Evolutionary conservation across 1,284 basidiomycete species (phyloP).

Genomic region (Boletellus deceptivus): DNA sequence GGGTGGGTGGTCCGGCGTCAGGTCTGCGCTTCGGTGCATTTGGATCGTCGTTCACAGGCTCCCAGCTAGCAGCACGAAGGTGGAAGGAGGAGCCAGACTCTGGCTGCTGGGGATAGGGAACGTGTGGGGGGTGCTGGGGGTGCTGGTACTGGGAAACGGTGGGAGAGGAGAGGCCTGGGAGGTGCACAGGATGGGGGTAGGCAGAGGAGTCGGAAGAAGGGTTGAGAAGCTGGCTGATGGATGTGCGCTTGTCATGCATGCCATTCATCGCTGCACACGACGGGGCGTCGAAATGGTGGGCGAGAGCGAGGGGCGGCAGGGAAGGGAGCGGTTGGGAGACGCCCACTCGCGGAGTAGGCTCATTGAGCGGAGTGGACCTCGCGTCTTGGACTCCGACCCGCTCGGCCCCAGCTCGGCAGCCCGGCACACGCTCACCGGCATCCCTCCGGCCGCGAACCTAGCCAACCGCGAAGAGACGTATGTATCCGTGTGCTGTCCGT

Average conservation of each 20-base stretch:
- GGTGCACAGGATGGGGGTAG: slow-evolving; percentile 31
- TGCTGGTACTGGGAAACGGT: slow-evolving; percentile 34
- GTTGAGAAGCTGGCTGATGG: slow-evolving; percentile 52
- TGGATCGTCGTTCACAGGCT: slow-evolving; percentile 36
- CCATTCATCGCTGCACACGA: slow-evolving; percentile 39
- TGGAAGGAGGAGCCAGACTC: slow-evolving; percentile 37
- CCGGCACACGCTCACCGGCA: slow-evolving; percentile 25
- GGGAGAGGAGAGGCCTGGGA: slow-evolving; percentile 26
- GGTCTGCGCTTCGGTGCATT: slow-evolving; percentile 34
- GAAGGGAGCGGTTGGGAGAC: slow-evolving; percentile 33
- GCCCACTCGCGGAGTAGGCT: slow-evolving; percentile 32
- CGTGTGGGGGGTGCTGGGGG: slow-evolving; percentile 25
- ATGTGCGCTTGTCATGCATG: slow-evolving; percentile 52
- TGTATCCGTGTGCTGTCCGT: slow-evolving; percentile 17
- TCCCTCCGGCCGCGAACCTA: slow-evolving; percentile 30
- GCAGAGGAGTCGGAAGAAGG: slow-evolving; percentile 37
- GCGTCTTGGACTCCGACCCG: slow-evolving; percentile 29
- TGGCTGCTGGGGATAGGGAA: slow-evolving; percentile 29
- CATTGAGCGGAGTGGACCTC: slow-evolving; percentile 26
- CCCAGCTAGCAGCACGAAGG: slow-evolving; percentile 46
- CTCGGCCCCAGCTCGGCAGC: slow-evolving; percentile 16
- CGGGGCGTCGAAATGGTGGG: slow-evolving; percentile 8
- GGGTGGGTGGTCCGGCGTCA: slow-evolving; percentile 31
- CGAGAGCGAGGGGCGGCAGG: slow-evolving; percentile 22
- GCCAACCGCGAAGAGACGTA: slow-evolving; percentile 16